Evolutionary conservation across 345 rosid genomes (phyloP).

Genomic region (Chamaenerion angustifolium): DNA sequence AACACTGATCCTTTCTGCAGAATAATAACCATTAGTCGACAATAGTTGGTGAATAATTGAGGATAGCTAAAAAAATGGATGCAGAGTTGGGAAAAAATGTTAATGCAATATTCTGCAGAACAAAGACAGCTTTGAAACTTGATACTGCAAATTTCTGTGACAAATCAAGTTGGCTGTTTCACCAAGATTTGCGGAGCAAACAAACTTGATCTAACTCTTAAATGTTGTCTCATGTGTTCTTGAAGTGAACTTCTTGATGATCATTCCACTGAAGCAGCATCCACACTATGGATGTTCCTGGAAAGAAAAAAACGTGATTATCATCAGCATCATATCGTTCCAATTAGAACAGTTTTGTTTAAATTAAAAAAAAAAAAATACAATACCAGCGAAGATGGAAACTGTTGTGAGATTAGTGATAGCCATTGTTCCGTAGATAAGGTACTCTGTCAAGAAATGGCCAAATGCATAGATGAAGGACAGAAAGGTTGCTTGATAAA

Average conservation of each 20-base stretch:
- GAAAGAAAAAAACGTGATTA: not conserved
- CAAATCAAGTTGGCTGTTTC: not conserved
- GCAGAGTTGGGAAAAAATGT: not conserved
- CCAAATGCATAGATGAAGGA: slow-evolving; percentile 80
- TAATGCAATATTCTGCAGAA: too few species aligned
- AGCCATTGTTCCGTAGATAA: slow-evolving; percentile 71
- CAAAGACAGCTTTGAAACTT: too few species aligned
- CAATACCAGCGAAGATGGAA: slow-evolving; percentile 67
- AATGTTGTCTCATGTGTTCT: slow-evolving; percentile 7
- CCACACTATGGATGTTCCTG: slow-evolving; percentile 83
- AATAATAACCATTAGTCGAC: too few species aligned
- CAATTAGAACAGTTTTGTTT: not conserved
- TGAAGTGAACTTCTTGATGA: slow-evolving; percentile 15
- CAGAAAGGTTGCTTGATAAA: slow-evolving; percentile 66
- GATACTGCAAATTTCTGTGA: not conserved
- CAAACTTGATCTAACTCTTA: too few species aligned
- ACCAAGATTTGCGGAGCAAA: not conserved
- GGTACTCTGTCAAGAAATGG: slow-evolving; percentile 73
- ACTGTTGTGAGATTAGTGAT: slow-evolving; percentile 61
- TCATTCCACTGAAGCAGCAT: slow-evolving; percentile 80
- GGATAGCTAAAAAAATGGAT: not conserved
- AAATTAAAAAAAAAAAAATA: not conserved
- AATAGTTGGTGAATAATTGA: not conserved
- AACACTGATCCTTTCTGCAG: too few species aligned
- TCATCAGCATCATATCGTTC: not conserved